Percentiles rank a stretch among this genome's conserved stretches.
These are phyloP conservation scores for Paralagenidium karlingii DNA, from an alignment of 352 stramenopile genomes.

Conservation along the genomic window DNA sequence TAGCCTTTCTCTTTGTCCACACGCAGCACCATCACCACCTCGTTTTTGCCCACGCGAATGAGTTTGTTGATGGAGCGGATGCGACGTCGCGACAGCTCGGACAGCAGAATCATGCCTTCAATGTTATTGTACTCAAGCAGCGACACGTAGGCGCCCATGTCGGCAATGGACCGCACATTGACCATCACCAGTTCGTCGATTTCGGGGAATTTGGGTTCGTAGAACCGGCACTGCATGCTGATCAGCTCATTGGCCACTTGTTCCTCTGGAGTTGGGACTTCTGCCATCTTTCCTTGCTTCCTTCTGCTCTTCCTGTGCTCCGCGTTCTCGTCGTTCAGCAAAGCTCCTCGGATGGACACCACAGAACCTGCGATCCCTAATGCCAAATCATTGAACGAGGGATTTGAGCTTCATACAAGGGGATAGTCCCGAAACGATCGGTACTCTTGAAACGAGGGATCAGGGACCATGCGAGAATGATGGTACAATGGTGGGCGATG, in stretches of 20 bases:
- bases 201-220: slow-evolving; percentile 91
- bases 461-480: no score
- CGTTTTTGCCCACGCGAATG: slow-evolving; percentile 98
- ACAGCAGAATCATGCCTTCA: slow-evolving; percentile 99
- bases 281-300: no score
- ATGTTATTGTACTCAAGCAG: slow-evolving; percentile 99
- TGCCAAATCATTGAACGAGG: no score
- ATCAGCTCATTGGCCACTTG: slow-evolving; percentile 50
- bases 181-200: slow-evolving; percentile 97
- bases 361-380: no score
- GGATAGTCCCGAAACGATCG: no score
- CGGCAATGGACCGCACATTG: slow-evolving; percentile 93
- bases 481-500: no score
- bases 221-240: slow-evolving; percentile 83
- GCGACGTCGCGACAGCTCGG: slow-evolving; percentile 96
- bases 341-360: no score
- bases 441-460: no score
- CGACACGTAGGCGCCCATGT: slow-evolving; percentile 99
- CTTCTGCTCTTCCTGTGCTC: no score
- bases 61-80: slow-evolving; percentile 99
- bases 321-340: no score
- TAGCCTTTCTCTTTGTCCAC: slow-evolving; percentile 99
- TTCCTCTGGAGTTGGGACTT: slow-evolving; percentile 23
- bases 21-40: slow-evolving; percentile 99
- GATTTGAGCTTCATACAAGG: no score